Evolutionary conservation across 2,329 filamentous ascomycete genomes (phyloP).

Genomic region (Cercospora citrullina): DNA sequence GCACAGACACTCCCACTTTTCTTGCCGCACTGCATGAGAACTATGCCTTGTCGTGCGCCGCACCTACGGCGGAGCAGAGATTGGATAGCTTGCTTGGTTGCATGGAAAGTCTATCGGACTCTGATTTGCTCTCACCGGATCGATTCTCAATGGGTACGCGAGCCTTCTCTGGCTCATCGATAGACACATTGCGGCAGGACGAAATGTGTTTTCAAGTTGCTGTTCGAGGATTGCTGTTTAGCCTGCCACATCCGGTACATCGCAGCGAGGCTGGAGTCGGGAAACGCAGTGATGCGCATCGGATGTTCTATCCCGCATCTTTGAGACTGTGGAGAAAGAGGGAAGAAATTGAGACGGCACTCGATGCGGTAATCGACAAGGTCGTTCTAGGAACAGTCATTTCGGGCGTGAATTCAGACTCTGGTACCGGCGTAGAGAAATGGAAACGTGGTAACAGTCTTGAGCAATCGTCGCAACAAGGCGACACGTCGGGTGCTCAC

Average conservation of each 20-base stretch:
- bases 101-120: slow-evolving; percentile 81
- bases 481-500: background rate
- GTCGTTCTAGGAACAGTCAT: slow-evolving; percentile 44
- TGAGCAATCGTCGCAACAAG: background rate
- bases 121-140: slow-evolving; percentile 78
- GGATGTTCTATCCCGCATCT: slow-evolving; percentile 89
- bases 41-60: slow-evolving; percentile 79
- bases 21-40: slow-evolving; percentile 91
- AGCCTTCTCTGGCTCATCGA: slow-evolving; percentile 53
- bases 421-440: slow-evolving; percentile 20
- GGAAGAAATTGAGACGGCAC: slow-evolving; percentile 75
- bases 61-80: slow-evolving; percentile 58
- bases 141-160: slow-evolving; percentile 63
- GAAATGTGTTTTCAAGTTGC: slow-evolving; percentile 93
- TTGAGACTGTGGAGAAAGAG: slow-evolving; percentile 79
- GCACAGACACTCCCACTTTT: slow-evolving; percentile 88
- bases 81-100: slow-evolving; percentile 82
- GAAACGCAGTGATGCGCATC: slow-evolving; percentile 61
- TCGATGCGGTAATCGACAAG: slow-evolving; percentile 62
- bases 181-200: slow-evolving; percentile 79
- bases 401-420: slow-evolving; percentile 40
- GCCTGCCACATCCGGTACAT: slow-evolving; percentile 82
- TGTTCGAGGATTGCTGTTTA: slow-evolving; percentile 81
- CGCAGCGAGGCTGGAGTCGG: slow-evolving; percentile 46
- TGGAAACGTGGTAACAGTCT: slow-evolving; percentile 26